Evolutionary conservation across 352 stramenopile genomes (phyloP), one percentile per base, ranked within the genome.

Genomic region (Globisporangium nagaii): DNA sequence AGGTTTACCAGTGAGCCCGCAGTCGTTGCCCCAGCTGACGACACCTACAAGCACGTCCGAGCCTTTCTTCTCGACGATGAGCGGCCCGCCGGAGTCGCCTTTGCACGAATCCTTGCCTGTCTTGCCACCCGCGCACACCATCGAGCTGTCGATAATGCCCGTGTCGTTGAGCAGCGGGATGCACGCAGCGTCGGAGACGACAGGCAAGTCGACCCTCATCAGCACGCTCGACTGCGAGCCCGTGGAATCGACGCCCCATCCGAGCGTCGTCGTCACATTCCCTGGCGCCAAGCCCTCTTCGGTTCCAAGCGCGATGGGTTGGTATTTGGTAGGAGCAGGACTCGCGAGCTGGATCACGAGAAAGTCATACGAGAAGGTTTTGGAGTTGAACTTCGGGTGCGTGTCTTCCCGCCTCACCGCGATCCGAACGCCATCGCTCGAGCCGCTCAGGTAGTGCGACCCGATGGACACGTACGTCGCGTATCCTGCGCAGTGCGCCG

Each of bases 11-110:
- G 47, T 49, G 2, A 42, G 44, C 20, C 68, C 78, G 43, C 80
- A 91, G 8, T 72, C 78, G n/a, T 71, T 60, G 19, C 76, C 76
- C 70, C 78, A 89, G 56, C 66, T 86, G 27, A 84, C 70, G 19
- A 87, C 60, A 6, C 76, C 80, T 3, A 85, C 48, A 0, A 87
- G 62, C 0, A 75, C 44, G 22, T 83, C 70, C 20, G 61, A 55
- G 4, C 31, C 34, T n/a, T 67, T 42, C 15, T 67, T 34, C 27
- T 41, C 53, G 41, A 73, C 35, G 20, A 73, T 59, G 25, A 83
- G 48, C 22, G 68, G 76, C 2, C 73, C 74, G 11, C 71, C 71
- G 2, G 63, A 88, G 56, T 89, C 76, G 11, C 75, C 75, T 43
- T 87, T 65, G 59, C 80, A 90, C 49, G 74, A 79, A 55, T 89